Conservation (phyloP, 2,329 filamentous ascomycete genomes). For the Epichloe bromicola region DNA sequence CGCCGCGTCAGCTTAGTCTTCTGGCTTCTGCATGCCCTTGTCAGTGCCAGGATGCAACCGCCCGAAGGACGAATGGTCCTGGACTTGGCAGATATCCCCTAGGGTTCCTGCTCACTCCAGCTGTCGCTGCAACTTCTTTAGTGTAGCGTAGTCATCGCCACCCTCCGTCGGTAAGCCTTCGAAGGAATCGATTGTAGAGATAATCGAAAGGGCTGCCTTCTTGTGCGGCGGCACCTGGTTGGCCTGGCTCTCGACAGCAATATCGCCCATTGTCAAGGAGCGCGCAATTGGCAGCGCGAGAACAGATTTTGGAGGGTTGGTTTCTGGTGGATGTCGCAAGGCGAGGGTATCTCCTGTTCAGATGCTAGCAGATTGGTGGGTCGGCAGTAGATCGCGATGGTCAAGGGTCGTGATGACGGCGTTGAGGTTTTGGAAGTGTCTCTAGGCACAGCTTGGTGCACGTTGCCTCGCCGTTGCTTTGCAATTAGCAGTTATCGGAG, state of each 20-base stretch:
- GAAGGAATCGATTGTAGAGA: constrained; percentile 81
- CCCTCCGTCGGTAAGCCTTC: constrained; percentile 72
- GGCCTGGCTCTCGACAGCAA: constrained; percentile 69
- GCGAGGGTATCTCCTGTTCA: background rate
- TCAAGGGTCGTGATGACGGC: background rate
- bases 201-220: constrained; percentile 63
- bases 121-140: constrained; percentile 95
- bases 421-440: background rate
- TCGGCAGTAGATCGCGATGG: background rate
- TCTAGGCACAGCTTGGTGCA: background rate
- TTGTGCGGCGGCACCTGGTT: constrained; percentile 65
- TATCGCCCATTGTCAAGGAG: constrained; percentile 62
- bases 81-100: background rate
- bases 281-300: constrained; percentile 1
- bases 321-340: background rate
- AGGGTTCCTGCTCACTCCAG: constrained; percentile 54
- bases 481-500: background rate
- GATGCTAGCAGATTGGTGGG: background rate
- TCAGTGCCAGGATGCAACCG: background rate
- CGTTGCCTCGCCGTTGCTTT: constrained; percentile 3
- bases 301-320: background rate
- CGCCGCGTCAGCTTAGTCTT: constrained; percentile 15
- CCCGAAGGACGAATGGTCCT: background rate
- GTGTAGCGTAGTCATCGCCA: constrained; percentile 82
- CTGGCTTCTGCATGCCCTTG: background rate